A percentile compares a stretch with the other conserved stretches of the same genome.
phyloP scores from a whole-genome alignment of 179 eudicot species.

The Spergularia azorica region DNA sequence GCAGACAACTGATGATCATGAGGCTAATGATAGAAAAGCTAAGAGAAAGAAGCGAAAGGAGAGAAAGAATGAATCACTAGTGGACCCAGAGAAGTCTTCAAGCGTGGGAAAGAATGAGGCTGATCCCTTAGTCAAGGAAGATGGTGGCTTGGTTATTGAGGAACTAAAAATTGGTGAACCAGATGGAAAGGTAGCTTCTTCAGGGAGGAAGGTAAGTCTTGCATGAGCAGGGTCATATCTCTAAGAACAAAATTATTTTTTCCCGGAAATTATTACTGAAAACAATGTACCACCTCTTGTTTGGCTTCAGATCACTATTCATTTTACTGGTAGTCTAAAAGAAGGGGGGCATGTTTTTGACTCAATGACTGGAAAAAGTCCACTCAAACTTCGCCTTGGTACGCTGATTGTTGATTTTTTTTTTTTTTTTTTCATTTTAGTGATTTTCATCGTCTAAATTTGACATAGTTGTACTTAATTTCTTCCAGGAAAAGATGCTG shows the following conservation, averaged over 20 bases:
- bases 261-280: too few species aligned
- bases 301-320: constrained; percentile 61
- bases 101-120: constrained; percentile 17
- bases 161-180: constrained; percentile 54
- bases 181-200: constrained; percentile 65
- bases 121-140: constrained; percentile 21
- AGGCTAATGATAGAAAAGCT: constrained; percentile 24
- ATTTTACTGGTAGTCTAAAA: constrained; percentile 56
- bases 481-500: constrained; percentile 56
- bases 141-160: constrained; percentile 62
- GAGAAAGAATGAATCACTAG: constrained; percentile 15
- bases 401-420: constrained; percentile 18
- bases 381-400: constrained; percentile 70
- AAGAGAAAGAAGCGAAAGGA: constrained; percentile 51
- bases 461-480: not conserved
- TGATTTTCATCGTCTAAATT: not conserved
- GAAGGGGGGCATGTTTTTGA: constrained; percentile 55
- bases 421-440: not conserved
- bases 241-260: not conserved
- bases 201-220: constrained; percentile 64
- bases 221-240: not conserved
- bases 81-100: constrained; percentile 13
- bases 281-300: not conserved
- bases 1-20: too few species aligned
- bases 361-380: constrained; percentile 51